A percentile compares a stretch with the other conserved stretches of the same genome.
These are phyloP conservation scores for Sclerotiophoma versabilis DNA, from an alignment of 2,329 filamentous ascomycete species.

Conservation along the genomic window DNA sequence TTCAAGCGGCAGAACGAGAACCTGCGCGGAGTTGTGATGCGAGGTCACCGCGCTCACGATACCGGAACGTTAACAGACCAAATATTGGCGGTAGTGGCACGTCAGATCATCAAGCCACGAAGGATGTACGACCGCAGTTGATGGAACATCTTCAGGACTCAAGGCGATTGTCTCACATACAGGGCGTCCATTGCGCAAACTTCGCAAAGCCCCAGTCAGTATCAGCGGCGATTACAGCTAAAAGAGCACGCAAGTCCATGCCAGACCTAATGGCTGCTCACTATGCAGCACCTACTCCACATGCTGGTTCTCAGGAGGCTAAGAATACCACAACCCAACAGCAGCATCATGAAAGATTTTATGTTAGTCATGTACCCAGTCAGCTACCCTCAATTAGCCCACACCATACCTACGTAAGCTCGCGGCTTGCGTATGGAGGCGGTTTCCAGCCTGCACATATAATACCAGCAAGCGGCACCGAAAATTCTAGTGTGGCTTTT, in stretches of 20 bases:
- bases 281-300: background rate
- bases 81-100: background rate
- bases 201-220: slow-evolving; percentile 1
- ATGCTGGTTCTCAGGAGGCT: slow-evolving; percentile 4
- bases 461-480: background rate
- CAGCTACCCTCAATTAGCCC: background rate
- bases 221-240: background rate
- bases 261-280: slow-evolving; percentile 14
- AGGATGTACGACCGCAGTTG: background rate
- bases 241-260: slow-evolving; percentile 17
- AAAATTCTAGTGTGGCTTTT: no score
- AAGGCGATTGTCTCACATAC: background rate
- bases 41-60: slow-evolving; percentile 23
- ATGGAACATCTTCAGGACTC: background rate
- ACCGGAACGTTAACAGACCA: slow-evolving; percentile 17
- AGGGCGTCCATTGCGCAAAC: slow-evolving; percentile 2
- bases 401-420: slow-evolving; percentile 9
- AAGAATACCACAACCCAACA: background rate
- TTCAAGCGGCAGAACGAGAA: background rate
- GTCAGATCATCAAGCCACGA: background rate
- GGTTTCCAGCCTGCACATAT: background rate
- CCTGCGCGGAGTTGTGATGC: background rate
- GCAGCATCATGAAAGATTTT: background rate
- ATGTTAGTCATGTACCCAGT: background rate
- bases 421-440: slow-evolving; percentile 11